Conservation (phyloP, 495 filamentous ascomycete species). For the Aspergillus incahuasiensis region DNA sequence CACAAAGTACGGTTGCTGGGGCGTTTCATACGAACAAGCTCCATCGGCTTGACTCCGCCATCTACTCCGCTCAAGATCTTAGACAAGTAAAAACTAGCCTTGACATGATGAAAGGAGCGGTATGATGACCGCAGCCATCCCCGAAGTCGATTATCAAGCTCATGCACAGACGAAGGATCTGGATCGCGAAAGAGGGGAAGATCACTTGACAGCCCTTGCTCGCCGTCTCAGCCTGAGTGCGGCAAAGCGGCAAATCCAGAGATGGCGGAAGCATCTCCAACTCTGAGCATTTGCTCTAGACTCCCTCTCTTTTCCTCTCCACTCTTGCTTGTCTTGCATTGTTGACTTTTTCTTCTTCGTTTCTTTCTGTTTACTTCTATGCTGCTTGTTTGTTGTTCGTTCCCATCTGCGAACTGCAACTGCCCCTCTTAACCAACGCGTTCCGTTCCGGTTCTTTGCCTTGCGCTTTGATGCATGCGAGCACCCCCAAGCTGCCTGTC, state of each 20-base stretch:
- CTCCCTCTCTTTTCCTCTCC: conserved; percentile 6
- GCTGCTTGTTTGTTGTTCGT: conserved; percentile 7
- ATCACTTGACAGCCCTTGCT: conserved; percentile 11
- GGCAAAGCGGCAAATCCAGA: not conserved
- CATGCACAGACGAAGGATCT: not conserved
- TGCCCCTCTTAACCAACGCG: not conserved
- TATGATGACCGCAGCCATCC: not conserved
- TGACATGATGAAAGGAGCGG: not conserved
- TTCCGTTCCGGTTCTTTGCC: too few relatives aligned
- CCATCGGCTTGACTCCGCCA: not conserved
- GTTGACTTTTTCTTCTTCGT: not conserved
- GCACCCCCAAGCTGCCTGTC: conserved; percentile 40
- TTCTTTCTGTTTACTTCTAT: conserved; percentile 2
- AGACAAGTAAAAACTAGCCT: not conserved
- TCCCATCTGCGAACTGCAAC: not conserved
- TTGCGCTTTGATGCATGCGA: conserved; percentile 21
- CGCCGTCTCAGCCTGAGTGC: not conserved
- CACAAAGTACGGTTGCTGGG: not conserved
- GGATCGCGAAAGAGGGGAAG: not conserved
- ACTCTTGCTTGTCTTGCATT: not conserved
- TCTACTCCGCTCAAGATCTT: not conserved
- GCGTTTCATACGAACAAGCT: not conserved
- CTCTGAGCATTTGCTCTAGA: not conserved
- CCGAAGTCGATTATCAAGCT: not conserved
- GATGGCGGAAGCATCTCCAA: not conserved